Evolutionary conservation across 1,139 yeast species (phyloP).

Genomic region (Magnusiomyces tetraspermus): DNA sequence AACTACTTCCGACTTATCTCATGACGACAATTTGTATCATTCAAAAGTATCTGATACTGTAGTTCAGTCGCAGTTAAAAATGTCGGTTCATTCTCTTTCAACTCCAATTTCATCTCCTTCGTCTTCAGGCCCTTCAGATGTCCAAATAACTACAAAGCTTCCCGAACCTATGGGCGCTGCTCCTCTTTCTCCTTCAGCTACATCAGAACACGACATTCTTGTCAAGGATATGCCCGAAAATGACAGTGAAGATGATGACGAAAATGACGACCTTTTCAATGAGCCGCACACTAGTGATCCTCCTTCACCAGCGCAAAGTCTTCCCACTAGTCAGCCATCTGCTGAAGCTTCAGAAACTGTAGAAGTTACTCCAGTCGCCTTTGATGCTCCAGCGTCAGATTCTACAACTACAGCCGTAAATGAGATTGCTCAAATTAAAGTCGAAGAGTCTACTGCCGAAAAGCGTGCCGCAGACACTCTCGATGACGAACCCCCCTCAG

Average conservation of each 20-base stretch:
- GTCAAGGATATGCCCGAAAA: neutral
- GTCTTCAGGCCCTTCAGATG: neutral
- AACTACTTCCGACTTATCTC: slow-evolving; percentile 3
- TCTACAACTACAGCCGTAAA: neutral
- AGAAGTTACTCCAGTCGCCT: neutral
- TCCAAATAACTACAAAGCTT: neutral
- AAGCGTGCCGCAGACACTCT: neutral
- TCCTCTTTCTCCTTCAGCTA: neutral
- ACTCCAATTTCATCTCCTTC: slow-evolving; percentile 8
- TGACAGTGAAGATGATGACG: slow-evolving; percentile 2
- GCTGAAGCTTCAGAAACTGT: neutral
- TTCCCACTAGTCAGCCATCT: neutral
- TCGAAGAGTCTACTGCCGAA: neutral
- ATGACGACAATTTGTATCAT: neutral
- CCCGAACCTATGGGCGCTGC: neutral
- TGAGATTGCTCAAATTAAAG: no score
- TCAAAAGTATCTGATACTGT: neutral
- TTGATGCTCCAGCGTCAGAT: neutral
- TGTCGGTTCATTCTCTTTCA: slow-evolving; percentile 3
- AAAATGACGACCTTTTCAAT: slow-evolving; percentile 3
- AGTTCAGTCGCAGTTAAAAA: neutral
- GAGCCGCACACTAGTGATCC: neutral
- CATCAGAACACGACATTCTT: neutral
- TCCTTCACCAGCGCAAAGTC: neutral
- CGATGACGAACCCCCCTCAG: neutral